Evolutionary conservation across 495 filamentous ascomycete genomes (phyloP).

Genomic region (Podospora tetraspora): DNA sequence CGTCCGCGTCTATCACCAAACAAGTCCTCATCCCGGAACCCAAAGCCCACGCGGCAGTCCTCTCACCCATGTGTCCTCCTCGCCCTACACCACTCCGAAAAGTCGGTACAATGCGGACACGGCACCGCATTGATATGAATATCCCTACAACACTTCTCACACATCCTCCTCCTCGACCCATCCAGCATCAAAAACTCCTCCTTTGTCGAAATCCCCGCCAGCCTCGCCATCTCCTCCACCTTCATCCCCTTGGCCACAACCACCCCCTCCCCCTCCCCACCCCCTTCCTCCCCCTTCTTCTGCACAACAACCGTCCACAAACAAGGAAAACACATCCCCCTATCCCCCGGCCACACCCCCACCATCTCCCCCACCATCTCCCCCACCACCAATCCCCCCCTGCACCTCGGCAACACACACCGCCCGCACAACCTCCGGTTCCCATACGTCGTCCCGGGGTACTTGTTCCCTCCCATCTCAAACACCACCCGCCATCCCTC

Average conservation of each 20-base stretch:
- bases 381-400: slow-evolving; percentile 1
- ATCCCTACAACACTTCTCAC: slow-evolving; percentile 4
- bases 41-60: neutral
- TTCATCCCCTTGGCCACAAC: neutral
- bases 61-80: neutral
- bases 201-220: slow-evolving; percentile 2
- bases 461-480: slow-evolving; percentile 8
- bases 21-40: neutral
- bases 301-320: neutral
- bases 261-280: neutral
- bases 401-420: slow-evolving; percentile 3
- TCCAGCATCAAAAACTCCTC: slow-evolving; percentile 11
- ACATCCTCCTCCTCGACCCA: slow-evolving; percentile 8
- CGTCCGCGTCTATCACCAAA: neutral
- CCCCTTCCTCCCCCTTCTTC: neutral
- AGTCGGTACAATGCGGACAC: slow-evolving; percentile 12
- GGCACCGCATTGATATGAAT: slow-evolving; percentile 13
- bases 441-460: slow-evolving; percentile 11
- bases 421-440: slow-evolving; percentile 5
- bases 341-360: slow-evolving; percentile 6
- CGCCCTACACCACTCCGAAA: slow-evolving; percentile 11
- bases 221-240: neutral
- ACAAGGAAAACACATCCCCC: slow-evolving; percentile 11
- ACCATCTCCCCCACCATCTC: neutral
- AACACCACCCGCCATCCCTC: slow-evolving; percentile 10